Conservation (phyloP, 345 rosid genomes). For the Citrus cavaleriei region DNA sequence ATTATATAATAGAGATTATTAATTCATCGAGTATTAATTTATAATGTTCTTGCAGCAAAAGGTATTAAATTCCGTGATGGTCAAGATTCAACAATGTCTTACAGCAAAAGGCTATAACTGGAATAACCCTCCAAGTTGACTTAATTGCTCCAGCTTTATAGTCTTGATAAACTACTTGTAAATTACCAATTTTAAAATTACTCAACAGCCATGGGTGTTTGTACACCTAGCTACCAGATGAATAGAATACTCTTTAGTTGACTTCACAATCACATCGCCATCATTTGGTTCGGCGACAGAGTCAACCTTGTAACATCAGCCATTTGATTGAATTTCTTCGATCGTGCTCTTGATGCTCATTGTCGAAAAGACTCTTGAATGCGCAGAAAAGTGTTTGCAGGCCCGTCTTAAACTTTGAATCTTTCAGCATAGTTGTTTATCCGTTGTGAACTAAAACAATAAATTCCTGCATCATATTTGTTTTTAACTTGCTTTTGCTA, state of each 20-base stretch:
- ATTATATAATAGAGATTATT: too few relatives aligned
- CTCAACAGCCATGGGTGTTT: background rate
- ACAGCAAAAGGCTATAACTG: background rate
- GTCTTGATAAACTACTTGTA: background rate
- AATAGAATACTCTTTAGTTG: background rate
- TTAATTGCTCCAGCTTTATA: background rate
- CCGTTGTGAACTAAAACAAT: background rate
- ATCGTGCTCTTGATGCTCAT: background rate
- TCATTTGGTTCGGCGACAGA: background rate
- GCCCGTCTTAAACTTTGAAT: background rate
- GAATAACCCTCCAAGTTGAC: background rate
- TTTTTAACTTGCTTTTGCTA: too few relatives aligned
- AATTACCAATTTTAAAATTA: background rate
- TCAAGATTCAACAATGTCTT: background rate
- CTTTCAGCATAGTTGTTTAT: background rate
- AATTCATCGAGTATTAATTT: too few relatives aligned
- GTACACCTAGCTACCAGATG: background rate
- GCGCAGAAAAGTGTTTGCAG: background rate
- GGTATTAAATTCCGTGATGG: background rate
- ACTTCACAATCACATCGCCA: background rate
- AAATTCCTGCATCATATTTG: too few relatives aligned
- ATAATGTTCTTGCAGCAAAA: too few relatives aligned
- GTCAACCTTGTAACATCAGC: background rate
- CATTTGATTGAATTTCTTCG: background rate
- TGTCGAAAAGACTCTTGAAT: background rate